phyloP scores from a whole-genome alignment of 2,329 filamentous ascomycete species.

The Colletotrichum tanaceti region DNA sequence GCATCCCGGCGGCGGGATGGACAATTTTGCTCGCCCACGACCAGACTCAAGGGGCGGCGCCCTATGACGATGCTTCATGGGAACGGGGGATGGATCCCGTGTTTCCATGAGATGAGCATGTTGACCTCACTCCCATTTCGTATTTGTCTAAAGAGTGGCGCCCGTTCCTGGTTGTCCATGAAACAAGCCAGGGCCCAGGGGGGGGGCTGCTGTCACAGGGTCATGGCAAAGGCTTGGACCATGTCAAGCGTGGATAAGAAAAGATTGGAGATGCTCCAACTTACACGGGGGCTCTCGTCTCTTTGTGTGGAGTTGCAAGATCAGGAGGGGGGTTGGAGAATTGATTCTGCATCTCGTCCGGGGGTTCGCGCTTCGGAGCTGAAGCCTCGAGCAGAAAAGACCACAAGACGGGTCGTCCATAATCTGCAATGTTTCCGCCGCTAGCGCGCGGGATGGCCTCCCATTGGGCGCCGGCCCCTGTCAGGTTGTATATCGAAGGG shows the following conservation, averaged over 20 bases:
- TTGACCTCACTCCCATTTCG: slow-evolving; percentile 11
- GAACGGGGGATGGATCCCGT: background rate
- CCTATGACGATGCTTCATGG: slow-evolving; percentile 9
- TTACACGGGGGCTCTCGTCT: too few relatives aligned
- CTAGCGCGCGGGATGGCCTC: slow-evolving; percentile 31
- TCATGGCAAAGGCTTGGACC: background rate
- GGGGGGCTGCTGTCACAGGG: slow-evolving; percentile 13
- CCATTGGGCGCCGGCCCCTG: slow-evolving; percentile 23
- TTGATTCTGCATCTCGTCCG: slow-evolving; percentile 9
- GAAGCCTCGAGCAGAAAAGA: slow-evolving; percentile 3
- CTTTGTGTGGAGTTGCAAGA: slow-evolving; percentile 2
- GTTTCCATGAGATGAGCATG: background rate
- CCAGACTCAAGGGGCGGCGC: background rate
- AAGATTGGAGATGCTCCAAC: too few relatives aligned
- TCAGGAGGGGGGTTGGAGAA: slow-evolving; percentile 4
- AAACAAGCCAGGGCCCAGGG: slow-evolving; percentile 33
- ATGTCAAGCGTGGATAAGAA: background rate
- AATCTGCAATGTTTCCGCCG: slow-evolving; percentile 32
- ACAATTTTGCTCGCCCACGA: background rate
- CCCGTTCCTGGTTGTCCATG: slow-evolving; percentile 22
- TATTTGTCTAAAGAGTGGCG: slow-evolving; percentile 34
- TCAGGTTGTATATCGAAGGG: slow-evolving; percentile 23
- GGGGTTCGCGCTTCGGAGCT: slow-evolving; percentile 1
- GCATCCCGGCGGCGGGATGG: background rate
- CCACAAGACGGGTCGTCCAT: background rate